Base-by-base conservation (phyloP, 352 stramenopile species). In the Globisporangium echinulatum region DNA sequence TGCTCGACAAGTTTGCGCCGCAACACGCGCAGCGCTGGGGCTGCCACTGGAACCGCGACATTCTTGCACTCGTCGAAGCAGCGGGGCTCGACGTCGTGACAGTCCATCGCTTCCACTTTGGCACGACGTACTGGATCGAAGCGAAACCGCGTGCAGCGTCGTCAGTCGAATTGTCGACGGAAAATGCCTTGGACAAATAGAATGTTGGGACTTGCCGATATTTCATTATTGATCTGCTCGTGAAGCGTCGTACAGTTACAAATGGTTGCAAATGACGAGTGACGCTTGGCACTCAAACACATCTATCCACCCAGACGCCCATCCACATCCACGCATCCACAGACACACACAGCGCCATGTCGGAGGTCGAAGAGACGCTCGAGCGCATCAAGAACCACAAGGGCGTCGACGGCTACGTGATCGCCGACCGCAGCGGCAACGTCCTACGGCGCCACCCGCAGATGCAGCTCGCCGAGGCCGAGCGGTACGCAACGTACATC, bases 11-110 rank as follows among this genome's bases (percentile, higher is more conserved):
- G 68, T 93, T 97, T 69, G 91, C 92, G 0, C 79, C 88, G 58
- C 64, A 87, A 48, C 95, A 98, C 61, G 87, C 90, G 15, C 82
- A 95, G 67, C 91, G 96, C 49, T 99, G 96, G 96, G 96, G 96
- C 25, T 99, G 94, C 63, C 84, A 96, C 52, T 98, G 92, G 92
- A 99, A 99, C 71, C 74, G 94, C 50, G 94, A 99, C 68, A 97
- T 98, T 49, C 71, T 96, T 52, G 67, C 64, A 10, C 78, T 99
- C 43, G 71, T 98, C 17, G 61, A 90, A 15, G 51, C 87, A 19
- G 77, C 92, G 0, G 90, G 87, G 7, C 75, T 98, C 14, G 67
- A 95, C 42, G 57, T 98, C 14, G 86, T 96, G 67, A 90, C 80
- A 6, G 55, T 96, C 49, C 66, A 82, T 57, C 89, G 85, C 43